phyloP scores from a whole-genome alignment of 345 rosid species.

The Hibiscus mutabilis region DNA sequence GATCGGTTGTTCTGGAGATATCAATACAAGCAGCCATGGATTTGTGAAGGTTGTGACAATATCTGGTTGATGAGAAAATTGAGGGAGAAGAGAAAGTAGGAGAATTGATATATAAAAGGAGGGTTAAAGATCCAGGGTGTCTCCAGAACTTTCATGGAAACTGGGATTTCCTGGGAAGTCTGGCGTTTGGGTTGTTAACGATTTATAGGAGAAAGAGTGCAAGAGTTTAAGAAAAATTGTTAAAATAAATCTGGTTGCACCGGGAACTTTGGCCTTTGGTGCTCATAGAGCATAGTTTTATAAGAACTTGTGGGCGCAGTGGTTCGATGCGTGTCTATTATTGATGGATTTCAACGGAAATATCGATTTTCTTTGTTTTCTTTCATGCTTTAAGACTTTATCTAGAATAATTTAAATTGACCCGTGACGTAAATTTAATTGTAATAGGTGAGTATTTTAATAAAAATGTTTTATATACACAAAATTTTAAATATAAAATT shows the following conservation, averaged over 20 bases:
- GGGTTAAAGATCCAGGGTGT: slow-evolving; percentile 25
- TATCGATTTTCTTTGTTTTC: no score
- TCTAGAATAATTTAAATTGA: no score
- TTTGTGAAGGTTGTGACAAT: not conserved
- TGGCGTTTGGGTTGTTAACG: not conserved
- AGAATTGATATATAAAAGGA: slow-evolving; percentile 28
- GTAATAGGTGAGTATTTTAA: no score
- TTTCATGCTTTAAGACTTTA: no score
- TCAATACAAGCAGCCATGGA: slow-evolving; percentile 77
- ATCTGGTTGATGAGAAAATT: slow-evolving; percentile 4
- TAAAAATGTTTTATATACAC: no score
- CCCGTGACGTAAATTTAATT: no score
- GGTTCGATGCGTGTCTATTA: no score
- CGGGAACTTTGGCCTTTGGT: not conserved
- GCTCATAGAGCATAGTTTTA: not conserved
- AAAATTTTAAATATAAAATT: no score
- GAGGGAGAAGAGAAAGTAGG: slow-evolving; percentile 11
- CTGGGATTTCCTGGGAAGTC: slow-evolving; percentile 24
- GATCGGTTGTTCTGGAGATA: slow-evolving; percentile 35
- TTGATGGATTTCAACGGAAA: no score
- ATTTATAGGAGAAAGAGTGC: not conserved
- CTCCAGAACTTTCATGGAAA: slow-evolving; percentile 40
- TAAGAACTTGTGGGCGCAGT: not conserved
- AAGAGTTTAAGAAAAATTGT: not conserved
- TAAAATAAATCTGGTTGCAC: not conserved